Conservation (phyloP, 2,329 filamentous ascomycete species). For the Knoxdaviesia proteae region DNA sequence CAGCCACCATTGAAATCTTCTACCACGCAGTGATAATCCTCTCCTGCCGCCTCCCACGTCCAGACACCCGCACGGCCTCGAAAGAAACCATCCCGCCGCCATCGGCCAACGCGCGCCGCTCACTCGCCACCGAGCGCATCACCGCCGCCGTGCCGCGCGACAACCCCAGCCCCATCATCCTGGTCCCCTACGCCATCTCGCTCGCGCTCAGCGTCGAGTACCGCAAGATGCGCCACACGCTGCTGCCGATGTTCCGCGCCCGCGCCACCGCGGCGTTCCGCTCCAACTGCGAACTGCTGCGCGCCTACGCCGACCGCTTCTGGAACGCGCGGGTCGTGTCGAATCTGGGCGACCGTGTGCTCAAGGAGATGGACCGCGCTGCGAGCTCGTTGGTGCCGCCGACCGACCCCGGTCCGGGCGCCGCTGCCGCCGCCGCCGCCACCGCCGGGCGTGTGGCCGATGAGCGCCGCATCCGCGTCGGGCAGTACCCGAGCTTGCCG, state of each 20-base stretch:
- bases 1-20: constrained; percentile 39
- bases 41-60: constrained; percentile 32
- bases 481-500: no score
- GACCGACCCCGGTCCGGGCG: no score
- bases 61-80: constrained; percentile 16
- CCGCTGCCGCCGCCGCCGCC: neutral
- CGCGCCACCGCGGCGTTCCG: constrained; percentile 33
- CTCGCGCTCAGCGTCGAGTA: constrained; percentile 41
- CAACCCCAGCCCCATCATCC: constrained; percentile 30
- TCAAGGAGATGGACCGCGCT: constrained; percentile 34
- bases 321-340: constrained; percentile 34
- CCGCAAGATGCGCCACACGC: constrained; percentile 41
- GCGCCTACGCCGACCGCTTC: constrained; percentile 32
- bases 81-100: constrained; percentile 21
- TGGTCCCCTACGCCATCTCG: constrained; percentile 40
- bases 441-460: neutral
- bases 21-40: constrained; percentile 44
- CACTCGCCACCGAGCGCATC: constrained; percentile 35
- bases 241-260: constrained; percentile 34
- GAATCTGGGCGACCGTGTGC: constrained; percentile 30
- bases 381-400: constrained; percentile 5
- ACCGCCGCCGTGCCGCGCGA: constrained; percentile 31
- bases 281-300: constrained; percentile 30
- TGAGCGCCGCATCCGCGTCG: no score
- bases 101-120: constrained; percentile 33